Conservation (phyloP, 306 rosid genomes). For the Fragaria iinumae region DNA sequence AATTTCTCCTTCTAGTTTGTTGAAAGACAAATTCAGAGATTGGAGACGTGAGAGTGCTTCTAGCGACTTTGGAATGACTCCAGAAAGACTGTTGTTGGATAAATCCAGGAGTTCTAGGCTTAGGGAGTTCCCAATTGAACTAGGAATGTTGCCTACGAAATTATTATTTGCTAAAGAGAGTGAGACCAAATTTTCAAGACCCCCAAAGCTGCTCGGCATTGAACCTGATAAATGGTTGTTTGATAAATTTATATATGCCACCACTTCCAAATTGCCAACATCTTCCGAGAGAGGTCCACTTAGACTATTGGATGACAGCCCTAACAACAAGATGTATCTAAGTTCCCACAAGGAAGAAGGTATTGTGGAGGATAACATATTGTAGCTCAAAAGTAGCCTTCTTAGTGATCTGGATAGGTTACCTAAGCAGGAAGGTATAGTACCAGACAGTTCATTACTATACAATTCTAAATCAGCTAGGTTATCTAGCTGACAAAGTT, state of each 20-base stretch:
- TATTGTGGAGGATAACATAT: slow-evolving; percentile 5
- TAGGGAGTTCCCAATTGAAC: slow-evolving; percentile 16
- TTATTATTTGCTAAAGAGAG: background rate
- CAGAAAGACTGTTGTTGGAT: background rate
- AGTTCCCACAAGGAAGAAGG: slow-evolving; percentile 8
- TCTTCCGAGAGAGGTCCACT: background rate
- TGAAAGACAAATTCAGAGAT: slow-evolving; percentile 12
- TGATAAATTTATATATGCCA: background rate
- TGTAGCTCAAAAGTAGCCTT: background rate
- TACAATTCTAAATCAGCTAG: fast-evolving
- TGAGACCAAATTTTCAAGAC: background rate
- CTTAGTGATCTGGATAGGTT: slow-evolving; percentile 5
- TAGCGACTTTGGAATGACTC: background rate
- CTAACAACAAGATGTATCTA: background rate
- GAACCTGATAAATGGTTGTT: background rate
- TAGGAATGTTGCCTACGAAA: slow-evolving; percentile 20
- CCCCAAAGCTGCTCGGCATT: background rate
- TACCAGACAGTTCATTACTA: slow-evolving; percentile 6
- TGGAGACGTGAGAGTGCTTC: background rate
- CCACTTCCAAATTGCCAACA: background rate
- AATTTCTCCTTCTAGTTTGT: slow-evolving; percentile 28
- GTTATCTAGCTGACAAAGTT: slow-evolving; percentile 9
- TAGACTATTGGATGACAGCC: slow-evolving; percentile 14
- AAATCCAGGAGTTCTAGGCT: slow-evolving; percentile 15
- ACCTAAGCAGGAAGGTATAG: slow-evolving; percentile 17